Conservation (phyloP, 495 filamentous ascomycete species). For the Tuber brumale region DNA sequence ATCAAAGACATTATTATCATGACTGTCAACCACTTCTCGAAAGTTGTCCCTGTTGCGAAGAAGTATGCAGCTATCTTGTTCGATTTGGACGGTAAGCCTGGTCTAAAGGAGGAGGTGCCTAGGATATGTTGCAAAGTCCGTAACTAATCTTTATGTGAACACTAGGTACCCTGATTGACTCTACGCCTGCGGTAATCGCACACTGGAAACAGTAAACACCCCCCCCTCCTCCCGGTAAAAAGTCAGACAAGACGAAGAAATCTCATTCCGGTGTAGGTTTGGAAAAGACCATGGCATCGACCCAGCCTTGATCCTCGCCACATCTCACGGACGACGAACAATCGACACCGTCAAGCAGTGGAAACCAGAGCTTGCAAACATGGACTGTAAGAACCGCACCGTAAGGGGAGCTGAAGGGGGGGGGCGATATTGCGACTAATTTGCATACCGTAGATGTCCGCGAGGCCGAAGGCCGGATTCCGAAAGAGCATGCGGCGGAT, state of each 20-base stretch:
- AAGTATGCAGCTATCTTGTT: constrained; percentile 75
- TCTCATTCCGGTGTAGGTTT: constrained; percentile 51
- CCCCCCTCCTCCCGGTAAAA: constrained; percentile 2
- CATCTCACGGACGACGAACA: constrained; percentile 78
- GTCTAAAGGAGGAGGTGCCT: background rate
- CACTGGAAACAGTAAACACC: constrained; percentile 73
- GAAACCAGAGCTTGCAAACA: constrained; percentile 55
- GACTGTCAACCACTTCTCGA: constrained; percentile 3
- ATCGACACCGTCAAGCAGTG: constrained; percentile 56
- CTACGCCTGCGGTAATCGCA: constrained; percentile 76
- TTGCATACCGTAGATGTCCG: constrained; percentile 58
- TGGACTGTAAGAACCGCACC: constrained; percentile 54
- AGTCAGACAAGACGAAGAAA: constrained; percentile 7
- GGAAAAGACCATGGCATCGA: constrained; percentile 76
- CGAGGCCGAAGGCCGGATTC: constrained; percentile 69
- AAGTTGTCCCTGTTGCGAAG: constrained; percentile 31
- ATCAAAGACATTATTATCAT: constrained; percentile 7
- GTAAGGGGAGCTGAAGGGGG: background rate
- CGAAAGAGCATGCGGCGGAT: constrained; percentile 65
- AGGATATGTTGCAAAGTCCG: background rate
- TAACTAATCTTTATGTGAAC: background rate
- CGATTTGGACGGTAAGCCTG: constrained; percentile 68
- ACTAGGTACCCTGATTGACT: constrained; percentile 64
- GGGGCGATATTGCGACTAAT: background rate
- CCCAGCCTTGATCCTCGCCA: constrained; percentile 71